These are phyloP conservation scores for Ophiocordyceps polyrhachis-furcata DNA, from an alignment of 2,329 filamentous ascomycete species.

Conservation along the genomic window DNA sequence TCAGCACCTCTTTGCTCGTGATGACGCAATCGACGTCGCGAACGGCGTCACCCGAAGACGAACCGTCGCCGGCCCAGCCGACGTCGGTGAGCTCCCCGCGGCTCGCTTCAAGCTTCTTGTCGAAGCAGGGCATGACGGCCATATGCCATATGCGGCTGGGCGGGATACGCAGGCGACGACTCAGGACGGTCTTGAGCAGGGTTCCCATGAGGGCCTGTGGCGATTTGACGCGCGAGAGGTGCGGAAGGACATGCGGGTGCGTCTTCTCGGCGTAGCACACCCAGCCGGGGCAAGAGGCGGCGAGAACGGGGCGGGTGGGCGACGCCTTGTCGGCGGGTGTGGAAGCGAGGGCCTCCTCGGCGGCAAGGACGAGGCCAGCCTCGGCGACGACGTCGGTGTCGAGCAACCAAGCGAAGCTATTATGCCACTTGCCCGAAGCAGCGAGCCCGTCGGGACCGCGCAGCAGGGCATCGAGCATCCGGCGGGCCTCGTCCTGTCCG, in stretches of 20 bases:
- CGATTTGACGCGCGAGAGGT: slow-evolving; percentile 81
- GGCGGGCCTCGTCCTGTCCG: slow-evolving; percentile 50
- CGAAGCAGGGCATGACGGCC: slow-evolving; percentile 95
- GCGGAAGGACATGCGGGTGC: slow-evolving; percentile 79
- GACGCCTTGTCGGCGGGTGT: slow-evolving; percentile 3
- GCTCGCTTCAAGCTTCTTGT: slow-evolving; percentile 95
- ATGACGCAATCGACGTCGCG: slow-evolving; percentile 97
- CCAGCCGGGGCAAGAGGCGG: slow-evolving; percentile 90
- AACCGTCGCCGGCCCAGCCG: slow-evolving; percentile 42
- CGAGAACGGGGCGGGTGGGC: slow-evolving; percentile 45
- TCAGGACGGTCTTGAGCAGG: slow-evolving; percentile 71
- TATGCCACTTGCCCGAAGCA: slow-evolving; percentile 50
- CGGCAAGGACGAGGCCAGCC: slow-evolving; percentile 62
- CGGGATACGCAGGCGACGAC: slow-evolving; percentile 49
- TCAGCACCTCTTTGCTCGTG: slow-evolving; percentile 83
- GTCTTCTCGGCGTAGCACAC: slow-evolving; percentile 99
- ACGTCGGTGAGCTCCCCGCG: slow-evolving; percentile 76
- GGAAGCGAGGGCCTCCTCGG: slow-evolving; percentile 44
- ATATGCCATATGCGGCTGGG: slow-evolving; percentile 83
- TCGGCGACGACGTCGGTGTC: slow-evolving; percentile 77
- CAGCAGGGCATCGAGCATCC: slow-evolving; percentile 70
- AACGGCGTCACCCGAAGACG: slow-evolving; percentile 32
- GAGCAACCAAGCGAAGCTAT: slow-evolving; percentile 72
- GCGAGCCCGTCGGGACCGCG: slow-evolving; percentile 47
- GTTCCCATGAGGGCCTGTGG: slow-evolving; percentile 86